These are phyloP conservation scores for Xerocomus brunneocitrinus DNA, from an alignment of 768 basidiomycete species.

Conservation along the genomic window DNA sequence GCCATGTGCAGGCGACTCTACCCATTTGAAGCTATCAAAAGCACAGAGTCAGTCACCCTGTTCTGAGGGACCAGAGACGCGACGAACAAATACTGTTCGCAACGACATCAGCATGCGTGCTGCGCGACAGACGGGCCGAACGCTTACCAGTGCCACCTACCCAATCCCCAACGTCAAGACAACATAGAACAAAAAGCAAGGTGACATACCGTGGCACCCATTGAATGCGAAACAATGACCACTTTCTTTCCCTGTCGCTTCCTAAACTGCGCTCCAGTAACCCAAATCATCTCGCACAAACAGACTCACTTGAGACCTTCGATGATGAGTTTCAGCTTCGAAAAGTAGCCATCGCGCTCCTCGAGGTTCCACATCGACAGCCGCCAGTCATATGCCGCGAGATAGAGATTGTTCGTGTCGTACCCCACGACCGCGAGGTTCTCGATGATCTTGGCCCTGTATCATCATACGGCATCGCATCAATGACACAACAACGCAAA, in stretches of 20 bases:
- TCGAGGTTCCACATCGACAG: conserved; percentile 88
- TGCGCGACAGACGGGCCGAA: background rate
- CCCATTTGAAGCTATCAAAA: conserved; percentile 82
- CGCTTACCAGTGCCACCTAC: conserved; percentile 44
- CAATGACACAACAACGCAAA: background rate
- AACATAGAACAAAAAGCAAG: background rate
- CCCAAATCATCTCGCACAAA: background rate
- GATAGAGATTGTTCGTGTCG: conserved; percentile 82
- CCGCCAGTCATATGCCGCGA: conserved; percentile 91
- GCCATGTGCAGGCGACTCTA: conserved; percentile 80
- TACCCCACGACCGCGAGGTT: conserved; percentile 92
- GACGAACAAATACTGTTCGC: conserved; percentile 80
- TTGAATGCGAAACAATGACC: conserved; percentile 82
- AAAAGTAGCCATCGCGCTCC: conserved; percentile 86
- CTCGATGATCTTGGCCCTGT: conserved; percentile 87
- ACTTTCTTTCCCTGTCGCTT: conserved; percentile 69
- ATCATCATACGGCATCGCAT: background rate
- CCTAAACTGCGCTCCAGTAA: conserved; percentile 33
- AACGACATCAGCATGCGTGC: conserved; percentile 3
- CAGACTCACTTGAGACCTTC: conserved; percentile 66
- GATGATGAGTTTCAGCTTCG: conserved; percentile 72
- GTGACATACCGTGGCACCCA: conserved; percentile 70
- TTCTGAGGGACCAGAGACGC: background rate
- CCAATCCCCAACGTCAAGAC: conserved; percentile 38
- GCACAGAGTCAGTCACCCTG: conserved; percentile 4